Conservation (phyloP, 768 basidiomycete species). For the Mycena leptocephala region DNA sequence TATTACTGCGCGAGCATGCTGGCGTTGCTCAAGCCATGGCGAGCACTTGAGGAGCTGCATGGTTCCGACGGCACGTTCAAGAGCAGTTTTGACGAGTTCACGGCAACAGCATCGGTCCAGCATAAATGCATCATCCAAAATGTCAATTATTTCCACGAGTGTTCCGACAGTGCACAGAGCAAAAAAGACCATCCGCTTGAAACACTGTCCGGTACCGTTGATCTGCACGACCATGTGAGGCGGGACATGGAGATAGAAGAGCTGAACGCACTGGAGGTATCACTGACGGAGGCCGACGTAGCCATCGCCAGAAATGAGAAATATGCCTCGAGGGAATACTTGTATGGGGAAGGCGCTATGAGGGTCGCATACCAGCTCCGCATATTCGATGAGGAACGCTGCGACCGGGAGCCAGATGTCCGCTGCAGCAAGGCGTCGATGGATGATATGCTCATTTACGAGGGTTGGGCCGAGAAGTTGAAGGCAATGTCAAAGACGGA, state of each 20-base stretch:
- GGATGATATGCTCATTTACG: neutral
- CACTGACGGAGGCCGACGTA: neutral
- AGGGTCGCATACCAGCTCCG: neutral
- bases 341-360: neutral
- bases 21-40: conserved; percentile 58
- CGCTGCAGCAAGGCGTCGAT: neutral
- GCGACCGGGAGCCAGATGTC: no score
- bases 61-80: conserved; percentile 36
- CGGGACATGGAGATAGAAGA: neutral
- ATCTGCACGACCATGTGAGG: neutral
- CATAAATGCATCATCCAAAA: conserved; percentile 33
- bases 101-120: neutral
- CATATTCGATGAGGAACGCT: neutral
- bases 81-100: conserved; percentile 31
- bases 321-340: neutral
- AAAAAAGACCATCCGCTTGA: neutral
- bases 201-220: neutral
- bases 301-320: neutral
- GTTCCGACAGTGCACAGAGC: conserved; percentile 32
- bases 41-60: conserved; percentile 47
- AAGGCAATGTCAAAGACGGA: no score
- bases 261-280: neutral
- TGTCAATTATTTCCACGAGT: conserved; percentile 55
- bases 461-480: no score
- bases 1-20: conserved; percentile 58